Conservation (phyloP, 306 rosid genomes). For the Vigna unguiculata region DNA sequence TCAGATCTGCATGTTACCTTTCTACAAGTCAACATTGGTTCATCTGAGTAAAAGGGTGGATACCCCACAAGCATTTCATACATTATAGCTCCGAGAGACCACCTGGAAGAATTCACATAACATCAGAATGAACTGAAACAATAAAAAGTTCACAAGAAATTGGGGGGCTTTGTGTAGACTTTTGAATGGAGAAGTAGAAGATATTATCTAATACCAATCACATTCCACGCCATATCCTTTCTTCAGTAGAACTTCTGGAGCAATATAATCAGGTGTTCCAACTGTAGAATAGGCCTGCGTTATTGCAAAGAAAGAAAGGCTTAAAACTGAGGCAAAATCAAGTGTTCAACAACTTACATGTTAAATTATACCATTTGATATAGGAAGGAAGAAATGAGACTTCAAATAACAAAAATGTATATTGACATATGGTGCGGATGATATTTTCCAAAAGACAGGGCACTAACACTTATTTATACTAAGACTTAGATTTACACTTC, state of each 20-base stretch:
- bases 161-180: neutral
- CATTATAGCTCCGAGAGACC: constrained; percentile 98
- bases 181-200: constrained; percentile 4
- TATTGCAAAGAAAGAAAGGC: constrained; percentile 38
- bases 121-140: constrained; percentile 25
- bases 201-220: constrained; percentile 66
- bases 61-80: constrained; percentile 93
- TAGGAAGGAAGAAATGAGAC: constrained; percentile 7
- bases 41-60: constrained; percentile 90
- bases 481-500: neutral
- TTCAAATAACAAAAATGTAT: neutral
- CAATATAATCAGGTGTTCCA: constrained; percentile 94
- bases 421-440: neutral
- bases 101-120: constrained; percentile 62
- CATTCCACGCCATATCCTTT: constrained; percentile 93
- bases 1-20: constrained; percentile 60
- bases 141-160: neutral
- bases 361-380: neutral
- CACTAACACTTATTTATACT: neutral
- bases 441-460: neutral
- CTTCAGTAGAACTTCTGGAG: constrained; percentile 84
- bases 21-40: constrained; percentile 86
- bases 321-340: constrained; percentile 29
- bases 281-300: constrained; percentile 89
- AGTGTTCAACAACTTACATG: constrained; percentile 1